Base-by-base conservation (phyloP, 306 rosid species). In the Hylodesmum podocarpum region DNA sequence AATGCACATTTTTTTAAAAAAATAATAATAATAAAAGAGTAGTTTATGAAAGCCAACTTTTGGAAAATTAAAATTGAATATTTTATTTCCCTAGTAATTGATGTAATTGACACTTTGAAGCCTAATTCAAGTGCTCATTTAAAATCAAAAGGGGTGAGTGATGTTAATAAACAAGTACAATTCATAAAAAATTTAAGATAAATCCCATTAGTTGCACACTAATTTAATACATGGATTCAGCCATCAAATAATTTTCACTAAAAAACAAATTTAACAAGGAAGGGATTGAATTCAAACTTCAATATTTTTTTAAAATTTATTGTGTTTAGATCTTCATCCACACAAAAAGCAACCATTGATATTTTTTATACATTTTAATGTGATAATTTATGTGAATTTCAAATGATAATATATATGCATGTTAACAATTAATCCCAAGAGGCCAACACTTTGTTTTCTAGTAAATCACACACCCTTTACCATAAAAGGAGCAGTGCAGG, bases 381-480 rank as follows among this genome's bases (percentile, higher is more conserved):
- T n/a, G n/a, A n/a, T n/a, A n/a, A n/a, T n/a, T n/a, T n/a, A n/a
- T n/a, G n/a, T n/a, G n/a, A n/a, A n/a, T n/a, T n/a, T n/a, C n/a
- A n/a, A n/a, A n/a, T n/a, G n/a, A n/a, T n/a, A n/a, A n/a, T n/a
- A n/a, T n/a, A n/a, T 24, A 27, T 73, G 44, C 6, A 41, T 50
- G 14, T 27, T 57, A 73, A 49, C 24, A 24, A n/a, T n/a, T n/a
- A n/a, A 61, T 24, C 41, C 8, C 39, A 21, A 54, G 22, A 39
- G 6, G 36, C 6, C 51, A 63, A 70, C 43, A 28, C 58, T 51
- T 64, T 37, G 44, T 40, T 79, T 62, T 71, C 57, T 71, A 36
- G 57, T 43, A 55, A 57, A 24, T 3, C 68, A 57, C 51, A 33
- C 41, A 39, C 25, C 2, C 29, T 73, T 24, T 1, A 7, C 53